phyloP scores from a whole-genome alignment of 2,329 filamentous ascomycete genomes.

The Hypoxylon sp. region DNA sequence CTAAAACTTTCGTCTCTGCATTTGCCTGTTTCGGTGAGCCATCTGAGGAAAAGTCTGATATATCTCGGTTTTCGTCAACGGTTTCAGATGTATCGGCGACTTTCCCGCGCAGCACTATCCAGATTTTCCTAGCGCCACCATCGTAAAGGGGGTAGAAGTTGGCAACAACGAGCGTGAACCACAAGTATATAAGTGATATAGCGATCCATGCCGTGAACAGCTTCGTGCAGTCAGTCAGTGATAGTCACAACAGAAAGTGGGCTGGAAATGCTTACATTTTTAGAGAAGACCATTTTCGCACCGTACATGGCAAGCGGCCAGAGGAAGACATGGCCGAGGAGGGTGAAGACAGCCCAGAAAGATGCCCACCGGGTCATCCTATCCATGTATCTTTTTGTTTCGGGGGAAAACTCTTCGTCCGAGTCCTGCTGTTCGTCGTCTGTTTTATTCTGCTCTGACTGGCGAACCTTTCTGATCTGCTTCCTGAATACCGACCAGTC shows the following conservation, averaged over 20 bases:
- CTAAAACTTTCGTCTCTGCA: neutral
- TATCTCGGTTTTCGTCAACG: neutral
- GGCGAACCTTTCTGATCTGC: slow-evolving; percentile 9
- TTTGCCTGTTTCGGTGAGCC: neutral
- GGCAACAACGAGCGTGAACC: slow-evolving; percentile 17
- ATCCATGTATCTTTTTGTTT: slow-evolving; percentile 13
- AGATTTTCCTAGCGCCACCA: slow-evolving; percentile 15
- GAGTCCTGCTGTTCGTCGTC: slow-evolving; percentile 1
- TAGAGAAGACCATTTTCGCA: slow-evolving; percentile 22
- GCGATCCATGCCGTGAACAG: slow-evolving; percentile 23
- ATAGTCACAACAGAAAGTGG: neutral
- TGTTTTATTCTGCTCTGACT: neutral
- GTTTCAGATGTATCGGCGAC: neutral
- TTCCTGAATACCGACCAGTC: slow-evolving; percentile 12
- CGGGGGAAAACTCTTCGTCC: slow-evolving; percentile 10
- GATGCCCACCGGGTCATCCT: slow-evolving; percentile 24
- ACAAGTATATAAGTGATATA: slow-evolving; percentile 21
- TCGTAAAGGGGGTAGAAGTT: slow-evolving; percentile 21
- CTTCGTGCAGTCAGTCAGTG: neutral
- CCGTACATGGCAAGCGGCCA: slow-evolving; percentile 28
- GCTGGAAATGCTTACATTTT: slow-evolving; percentile 2
- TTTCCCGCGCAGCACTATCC: slow-evolving; percentile 14
- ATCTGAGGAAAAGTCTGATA: slow-evolving; percentile 6
- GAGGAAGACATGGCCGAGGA: slow-evolving; percentile 15
- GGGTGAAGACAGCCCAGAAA: slow-evolving; percentile 20